Conservation (phyloP, 768 basidiomycete species). For the Tephrocybe rancida region DNA sequence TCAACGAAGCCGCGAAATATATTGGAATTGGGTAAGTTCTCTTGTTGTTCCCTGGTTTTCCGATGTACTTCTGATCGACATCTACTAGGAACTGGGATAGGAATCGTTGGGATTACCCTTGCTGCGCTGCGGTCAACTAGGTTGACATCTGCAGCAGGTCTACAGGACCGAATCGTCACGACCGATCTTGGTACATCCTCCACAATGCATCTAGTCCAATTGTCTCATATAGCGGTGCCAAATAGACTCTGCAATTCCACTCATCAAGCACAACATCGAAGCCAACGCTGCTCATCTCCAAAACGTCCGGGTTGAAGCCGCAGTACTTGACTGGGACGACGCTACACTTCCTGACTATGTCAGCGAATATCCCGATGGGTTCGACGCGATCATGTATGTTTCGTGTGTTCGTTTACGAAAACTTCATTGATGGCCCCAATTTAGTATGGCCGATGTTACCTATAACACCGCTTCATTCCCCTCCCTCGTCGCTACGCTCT, state of each 20-base stretch:
- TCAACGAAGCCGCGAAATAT: conserved; percentile 40
- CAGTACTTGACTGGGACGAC: conserved; percentile 78
- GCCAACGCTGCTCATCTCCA: conserved; percentile 40
- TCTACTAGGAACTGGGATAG: conserved; percentile 91
- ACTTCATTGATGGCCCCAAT: neutral
- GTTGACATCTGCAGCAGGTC: conserved; percentile 3
- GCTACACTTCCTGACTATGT: conserved; percentile 51
- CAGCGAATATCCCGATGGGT: conserved; percentile 29
- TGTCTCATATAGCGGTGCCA: neutral
- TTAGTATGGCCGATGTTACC: conserved; percentile 89
- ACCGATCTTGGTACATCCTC: conserved; percentile 74
- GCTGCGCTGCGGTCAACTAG: conserved; percentile 52
- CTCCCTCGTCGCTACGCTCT: conserved; percentile 70
- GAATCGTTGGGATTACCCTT: conserved; percentile 73
- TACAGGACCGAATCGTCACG: conserved; percentile 45
- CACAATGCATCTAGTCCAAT: neutral
- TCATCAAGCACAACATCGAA: conserved; percentile 72
- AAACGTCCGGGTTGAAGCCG: conserved; percentile 31
- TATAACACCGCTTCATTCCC: conserved; percentile 91
- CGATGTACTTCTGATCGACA: conserved; percentile 1
- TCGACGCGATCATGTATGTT: conserved; percentile 75
- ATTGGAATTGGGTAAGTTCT: conserved; percentile 68
- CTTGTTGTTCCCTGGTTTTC: neutral
- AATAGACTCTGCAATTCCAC: conserved; percentile 77
- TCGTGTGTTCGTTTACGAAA: neutral